These are phyloP conservation scores for Vinca minor DNA, from an alignment of 257 asterid genomes.

Conservation along the genomic window DNA sequence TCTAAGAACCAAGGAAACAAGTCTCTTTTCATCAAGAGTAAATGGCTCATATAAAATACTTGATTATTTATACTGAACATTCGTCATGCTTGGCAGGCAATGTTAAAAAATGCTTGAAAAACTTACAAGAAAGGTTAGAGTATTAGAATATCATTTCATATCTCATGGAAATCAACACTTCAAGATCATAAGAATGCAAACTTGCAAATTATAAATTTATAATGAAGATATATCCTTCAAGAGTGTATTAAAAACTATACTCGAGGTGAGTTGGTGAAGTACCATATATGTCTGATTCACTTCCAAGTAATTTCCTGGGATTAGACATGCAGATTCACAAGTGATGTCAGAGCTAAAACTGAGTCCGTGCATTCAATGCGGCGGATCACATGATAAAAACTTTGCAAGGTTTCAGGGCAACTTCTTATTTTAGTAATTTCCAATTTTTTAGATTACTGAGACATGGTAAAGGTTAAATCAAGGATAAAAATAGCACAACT, in stretches of 20 bases:
- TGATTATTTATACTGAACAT: neutral
- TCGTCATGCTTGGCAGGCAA: neutral
- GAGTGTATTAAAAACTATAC: neutral
- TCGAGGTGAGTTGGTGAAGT: neutral
- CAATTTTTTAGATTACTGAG: neutral
- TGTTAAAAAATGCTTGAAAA: neutral
- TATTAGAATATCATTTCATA: neutral
- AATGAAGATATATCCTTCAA: neutral
- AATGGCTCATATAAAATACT: neutral
- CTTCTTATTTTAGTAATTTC: neutral
- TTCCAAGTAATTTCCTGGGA: constrained; percentile 10
- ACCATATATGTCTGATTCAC: neutral
- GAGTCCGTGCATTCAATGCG: neutral
- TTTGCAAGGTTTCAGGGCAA: neutral
- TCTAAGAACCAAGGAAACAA: neutral
- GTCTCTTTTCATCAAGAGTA: constrained; percentile 1
- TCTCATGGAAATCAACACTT: neutral
- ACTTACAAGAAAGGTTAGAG: neutral
- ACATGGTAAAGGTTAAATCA: neutral
- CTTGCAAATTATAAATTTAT: neutral
- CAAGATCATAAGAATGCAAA: neutral
- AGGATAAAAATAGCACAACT: neutral
- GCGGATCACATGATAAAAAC: neutral
- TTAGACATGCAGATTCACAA: constrained; percentile 6
- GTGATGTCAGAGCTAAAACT: neutral